Conservation (phyloP, 768 basidiomycete genomes). For the Cystoderma amianthinum region DNA sequence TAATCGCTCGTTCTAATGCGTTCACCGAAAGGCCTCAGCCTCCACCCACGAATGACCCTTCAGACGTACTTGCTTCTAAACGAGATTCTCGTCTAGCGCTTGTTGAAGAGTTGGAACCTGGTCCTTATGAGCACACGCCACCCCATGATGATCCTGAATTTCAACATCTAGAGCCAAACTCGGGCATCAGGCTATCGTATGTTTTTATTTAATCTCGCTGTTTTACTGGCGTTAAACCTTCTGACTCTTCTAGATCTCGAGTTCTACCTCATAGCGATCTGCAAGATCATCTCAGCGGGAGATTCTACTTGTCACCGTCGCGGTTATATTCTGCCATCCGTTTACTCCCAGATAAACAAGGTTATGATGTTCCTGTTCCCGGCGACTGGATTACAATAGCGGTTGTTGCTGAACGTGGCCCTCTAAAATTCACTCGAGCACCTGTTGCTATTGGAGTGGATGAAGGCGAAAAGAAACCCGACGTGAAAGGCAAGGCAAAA, state of each 20-base stretch:
- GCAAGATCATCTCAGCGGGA: constrained; percentile 71
- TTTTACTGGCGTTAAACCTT: constrained; percentile 2
- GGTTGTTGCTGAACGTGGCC: constrained; percentile 88
- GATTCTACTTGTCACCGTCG: constrained; percentile 87
- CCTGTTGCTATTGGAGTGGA: constrained; percentile 51
- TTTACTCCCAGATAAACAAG: constrained; percentile 68
- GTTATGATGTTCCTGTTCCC: constrained; percentile 85
- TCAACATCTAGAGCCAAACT: constrained; percentile 82
- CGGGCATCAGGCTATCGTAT: constrained; percentile 77
- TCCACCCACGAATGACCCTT: constrained; percentile 7
- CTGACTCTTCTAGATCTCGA: constrained; percentile 50
- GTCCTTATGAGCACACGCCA: constrained; percentile 70
- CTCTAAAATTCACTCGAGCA: constrained; percentile 64
- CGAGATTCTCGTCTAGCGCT: constrained; percentile 64
- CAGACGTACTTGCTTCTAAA: constrained; percentile 10
- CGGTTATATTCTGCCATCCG: constrained; percentile 82
- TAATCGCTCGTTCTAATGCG: constrained; percentile 16
- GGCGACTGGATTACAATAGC: constrained; percentile 97
- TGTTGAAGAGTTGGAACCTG: constrained; percentile 70
- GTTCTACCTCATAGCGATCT: constrained; percentile 67
- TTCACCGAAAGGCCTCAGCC: constrained; percentile 27
- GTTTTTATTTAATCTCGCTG: constrained; percentile 19
- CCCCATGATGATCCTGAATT: constrained; percentile 73
- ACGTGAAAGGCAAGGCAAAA: constrained; percentile 28
- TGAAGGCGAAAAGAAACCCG: constrained; percentile 25